A percentile compares a stretch with the other conserved stretches of the same genome.
phyloP scores from a whole-genome alignment of 192 early-diverging fungal genomes.

The Jimgerdemannia flammicorona region DNA sequence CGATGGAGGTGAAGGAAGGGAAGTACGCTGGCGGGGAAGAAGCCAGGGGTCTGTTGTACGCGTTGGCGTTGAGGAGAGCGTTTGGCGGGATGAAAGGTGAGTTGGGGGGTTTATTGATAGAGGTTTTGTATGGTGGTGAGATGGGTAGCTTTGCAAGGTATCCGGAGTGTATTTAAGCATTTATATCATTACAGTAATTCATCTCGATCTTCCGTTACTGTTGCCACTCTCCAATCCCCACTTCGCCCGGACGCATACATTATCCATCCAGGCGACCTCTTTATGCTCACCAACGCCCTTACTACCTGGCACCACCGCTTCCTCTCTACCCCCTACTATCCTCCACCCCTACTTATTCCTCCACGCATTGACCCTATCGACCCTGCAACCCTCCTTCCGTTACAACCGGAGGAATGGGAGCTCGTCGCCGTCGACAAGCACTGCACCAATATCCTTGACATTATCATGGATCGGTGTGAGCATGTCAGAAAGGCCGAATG shows the following conservation, averaged over 20 bases:
- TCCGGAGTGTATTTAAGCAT: no score
- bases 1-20: not conserved
- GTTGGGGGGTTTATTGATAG: not conserved
- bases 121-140: not conserved
- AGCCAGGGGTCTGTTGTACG: not conserved
- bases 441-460: not conserved
- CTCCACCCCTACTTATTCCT: not conserved
- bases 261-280: not conserved
- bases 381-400: not conserved
- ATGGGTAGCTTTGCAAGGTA: no score
- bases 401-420: not conserved
- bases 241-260: not conserved
- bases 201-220: not conserved
- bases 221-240: not conserved
- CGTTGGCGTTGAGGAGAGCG: not conserved
- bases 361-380: not conserved
- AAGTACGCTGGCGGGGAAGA: not conserved
- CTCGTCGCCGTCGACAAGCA: not conserved
- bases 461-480: not conserved
- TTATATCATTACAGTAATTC: no score
- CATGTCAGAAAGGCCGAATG: not conserved
- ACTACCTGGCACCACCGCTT: not conserved
- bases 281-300: conserved; percentile 3
- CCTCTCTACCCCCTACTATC: not conserved
- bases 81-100: not conserved